Evolutionary conservation across 176 grass and related monocot species (phyloP).

Genomic region (Oryza longistaminata): DNA sequence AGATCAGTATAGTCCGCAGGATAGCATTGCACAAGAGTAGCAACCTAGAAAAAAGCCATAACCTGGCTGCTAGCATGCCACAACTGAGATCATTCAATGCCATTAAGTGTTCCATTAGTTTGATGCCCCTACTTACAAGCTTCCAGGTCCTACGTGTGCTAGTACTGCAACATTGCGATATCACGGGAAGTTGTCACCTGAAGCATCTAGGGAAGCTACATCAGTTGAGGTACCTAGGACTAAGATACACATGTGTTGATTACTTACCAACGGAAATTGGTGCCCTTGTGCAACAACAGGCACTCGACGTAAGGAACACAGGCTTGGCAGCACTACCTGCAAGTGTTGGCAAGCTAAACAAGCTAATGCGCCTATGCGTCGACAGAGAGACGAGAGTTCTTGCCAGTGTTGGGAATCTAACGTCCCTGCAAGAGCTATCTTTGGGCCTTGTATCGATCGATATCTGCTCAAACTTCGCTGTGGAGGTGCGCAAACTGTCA

Average conservation of each 20-base stretch:
- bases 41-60: too few species aligned
- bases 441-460: not conserved
- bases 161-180: not conserved
- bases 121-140: not conserved
- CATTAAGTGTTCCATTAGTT: rapidly evolving
- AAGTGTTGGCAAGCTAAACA: not conserved
- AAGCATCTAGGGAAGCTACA: not conserved
- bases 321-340: not conserved
- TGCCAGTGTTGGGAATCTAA: not conserved
- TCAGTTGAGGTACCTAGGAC: slow-evolving; percentile 8
- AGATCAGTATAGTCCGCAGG: not conserved
- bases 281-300: not conserved
- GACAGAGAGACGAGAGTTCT: not conserved
- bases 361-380: not conserved
- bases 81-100: slow-evolving; percentile 11
- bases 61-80: not conserved
- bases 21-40: not conserved
- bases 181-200: not conserved
- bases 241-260: not conserved
- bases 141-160: not conserved
- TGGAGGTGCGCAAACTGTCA: not conserved
- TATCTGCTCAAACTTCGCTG: not conserved
- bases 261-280: not conserved
- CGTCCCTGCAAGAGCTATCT: not conserved
- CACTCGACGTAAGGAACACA: not conserved